Base-by-base conservation (phyloP, 2,329 filamentous ascomycete genomes). In the Colletotrichum camelliae region DNA sequence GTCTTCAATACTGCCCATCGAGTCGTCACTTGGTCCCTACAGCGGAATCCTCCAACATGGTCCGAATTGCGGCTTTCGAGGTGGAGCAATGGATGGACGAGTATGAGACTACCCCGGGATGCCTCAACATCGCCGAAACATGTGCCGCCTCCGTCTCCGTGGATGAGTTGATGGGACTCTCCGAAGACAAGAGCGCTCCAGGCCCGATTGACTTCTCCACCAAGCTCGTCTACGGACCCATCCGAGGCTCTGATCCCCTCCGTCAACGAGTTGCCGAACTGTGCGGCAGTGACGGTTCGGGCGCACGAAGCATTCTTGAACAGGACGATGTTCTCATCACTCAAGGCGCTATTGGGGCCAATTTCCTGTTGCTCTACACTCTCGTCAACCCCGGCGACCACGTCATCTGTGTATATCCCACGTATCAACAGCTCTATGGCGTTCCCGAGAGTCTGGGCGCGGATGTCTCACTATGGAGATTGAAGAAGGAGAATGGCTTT, bases 381-480 rank as follows among this genome's bases (percentile, higher is more conserved):
- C 86, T 96, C 9, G 83, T 96, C 8, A 90, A 90, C 1, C 90
- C 91, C 0, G 93, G 92, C 1, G 94, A 96, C 81, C 95, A 97
- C 87, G 93, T 96, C 69, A 91, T 97, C 77, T 96, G 94, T 81
- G 93, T 96, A 74, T 94, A 95, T 81, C 95, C 95, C 18, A 95
- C 94, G 1, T 96, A 96, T 80, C 94, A 96, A 82, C 94, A 96
- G 80, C 88, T 97, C 1, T 96, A 96, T 81, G 86, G 91, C n/a
- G 90, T 96, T 0, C 94, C 95, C 0, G 87, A 89, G 78, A 93
- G 91, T 60, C 85, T 96, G 4, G 95, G 95, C 1, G 94, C 94
- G 2, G 91, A 94, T 70, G 94, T 97, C 18, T 91, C 91, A 52
- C 81, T 95, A 15, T 97, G 95, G 95, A 91, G 91, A 81, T 88